Conservation (phyloP, 2,329 filamentous ascomycete species). For the Microdochium bolleyi region DNA sequence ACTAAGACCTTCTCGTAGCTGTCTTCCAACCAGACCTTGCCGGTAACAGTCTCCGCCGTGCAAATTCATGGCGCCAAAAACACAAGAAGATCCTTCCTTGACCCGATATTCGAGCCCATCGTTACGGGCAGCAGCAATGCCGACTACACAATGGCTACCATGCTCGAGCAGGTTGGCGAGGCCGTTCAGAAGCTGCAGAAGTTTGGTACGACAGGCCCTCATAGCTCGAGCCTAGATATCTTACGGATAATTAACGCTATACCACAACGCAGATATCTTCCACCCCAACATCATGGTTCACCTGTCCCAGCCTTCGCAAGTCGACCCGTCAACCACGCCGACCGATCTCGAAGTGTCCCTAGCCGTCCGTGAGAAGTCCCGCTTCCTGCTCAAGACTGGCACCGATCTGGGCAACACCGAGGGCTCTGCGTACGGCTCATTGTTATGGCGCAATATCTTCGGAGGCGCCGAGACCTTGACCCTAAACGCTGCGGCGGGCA, state of each 20-base stretch:
- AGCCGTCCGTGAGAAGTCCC: slow-evolving; percentile 69
- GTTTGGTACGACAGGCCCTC: slow-evolving; percentile 55
- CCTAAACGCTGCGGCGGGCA: slow-evolving; percentile 80
- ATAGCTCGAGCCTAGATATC: background rate
- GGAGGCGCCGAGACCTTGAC: slow-evolving; percentile 88
- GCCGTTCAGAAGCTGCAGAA: slow-evolving; percentile 53
- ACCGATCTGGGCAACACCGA: slow-evolving; percentile 92
- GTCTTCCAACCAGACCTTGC: slow-evolving; percentile 74
- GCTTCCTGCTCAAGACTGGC: slow-evolving; percentile 84
- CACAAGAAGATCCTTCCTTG: slow-evolving; percentile 77
- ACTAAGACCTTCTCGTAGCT: slow-evolving; percentile 39
- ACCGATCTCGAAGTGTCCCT: slow-evolving; percentile 79
- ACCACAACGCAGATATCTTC: slow-evolving; percentile 62
- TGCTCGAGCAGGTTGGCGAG: slow-evolving; percentile 37
- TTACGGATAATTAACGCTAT: background rate
- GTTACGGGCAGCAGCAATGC: slow-evolving; percentile 59
- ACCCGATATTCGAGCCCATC: slow-evolving; percentile 71
- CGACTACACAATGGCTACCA: slow-evolving; percentile 72
- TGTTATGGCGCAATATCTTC: slow-evolving; percentile 84
- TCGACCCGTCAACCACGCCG: slow-evolving; percentile 60
- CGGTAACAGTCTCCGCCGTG: slow-evolving; percentile 81
- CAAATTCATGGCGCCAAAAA: slow-evolving; percentile 74
- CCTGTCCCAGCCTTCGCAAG: slow-evolving; percentile 66
- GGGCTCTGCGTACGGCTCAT: slow-evolving; percentile 84
- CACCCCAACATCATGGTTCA: slow-evolving; percentile 75